These are phyloP conservation scores for Breynia disticha DNA, from an alignment of 441 rosid species.

Conservation along the genomic window DNA sequence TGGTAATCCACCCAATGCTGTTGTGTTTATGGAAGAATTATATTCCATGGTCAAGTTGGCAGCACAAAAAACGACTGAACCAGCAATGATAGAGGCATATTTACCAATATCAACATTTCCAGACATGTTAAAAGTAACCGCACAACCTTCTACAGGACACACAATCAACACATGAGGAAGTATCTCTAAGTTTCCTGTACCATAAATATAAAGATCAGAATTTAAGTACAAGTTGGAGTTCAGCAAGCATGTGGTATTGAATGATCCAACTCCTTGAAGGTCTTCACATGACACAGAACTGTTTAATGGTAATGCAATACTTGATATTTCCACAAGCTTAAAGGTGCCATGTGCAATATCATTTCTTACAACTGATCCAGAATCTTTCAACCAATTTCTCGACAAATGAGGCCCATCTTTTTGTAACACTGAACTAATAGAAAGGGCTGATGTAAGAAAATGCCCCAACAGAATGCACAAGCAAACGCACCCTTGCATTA, in stretches of 20 bases:
- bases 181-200: constrained; percentile 72
- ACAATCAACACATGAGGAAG: constrained; percentile 60
- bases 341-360: constrained; percentile 18
- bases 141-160: constrained; percentile 68
- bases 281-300: constrained; percentile 53
- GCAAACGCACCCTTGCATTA: constrained; percentile 33
- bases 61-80: constrained; percentile 60
- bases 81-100: constrained; percentile 53
- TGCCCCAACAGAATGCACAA: constrained; percentile 41
- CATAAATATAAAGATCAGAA: constrained; percentile 55
- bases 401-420: constrained; percentile 17
- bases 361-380: constrained; percentile 22
- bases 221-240: constrained; percentile 57
- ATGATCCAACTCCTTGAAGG: constrained; percentile 81
- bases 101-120: constrained; percentile 73
- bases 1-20: constrained; percentile 75
- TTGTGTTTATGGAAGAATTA: constrained; percentile 59
- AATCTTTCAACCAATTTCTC: constrained; percentile 17
- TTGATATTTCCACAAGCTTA: not conserved
- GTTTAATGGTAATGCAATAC: constrained; percentile 10
- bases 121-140: constrained; percentile 55
- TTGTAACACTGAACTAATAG: constrained; percentile 28
- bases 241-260: constrained; percentile 76
- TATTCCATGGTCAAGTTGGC: constrained; percentile 56
- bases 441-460: constrained; percentile 22